Percentiles rank a stretch among this genome's conserved stretches.
phyloP scores from a whole-genome alignment of 306 rosid species.

The Hippophae tibetana region DNA sequence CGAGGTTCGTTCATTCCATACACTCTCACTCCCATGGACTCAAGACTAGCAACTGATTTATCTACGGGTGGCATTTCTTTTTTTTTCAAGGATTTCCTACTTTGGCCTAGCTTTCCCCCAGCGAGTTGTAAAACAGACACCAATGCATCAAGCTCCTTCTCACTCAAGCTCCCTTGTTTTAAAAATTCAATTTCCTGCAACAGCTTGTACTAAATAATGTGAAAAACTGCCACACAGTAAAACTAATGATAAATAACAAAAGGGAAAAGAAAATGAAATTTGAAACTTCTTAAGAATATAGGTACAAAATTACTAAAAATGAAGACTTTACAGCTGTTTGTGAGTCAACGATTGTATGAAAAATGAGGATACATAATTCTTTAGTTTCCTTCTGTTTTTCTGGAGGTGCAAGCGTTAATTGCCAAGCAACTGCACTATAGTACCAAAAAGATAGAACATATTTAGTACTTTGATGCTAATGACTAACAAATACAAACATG shows the following conservation, averaged over 20 bases:
- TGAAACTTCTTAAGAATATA: slow-evolving; percentile 6
- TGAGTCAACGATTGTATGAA: slow-evolving; percentile 50
- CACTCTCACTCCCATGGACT: slow-evolving; percentile 78
- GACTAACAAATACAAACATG: slow-evolving; percentile 1
- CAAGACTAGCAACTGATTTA: slow-evolving; percentile 58
- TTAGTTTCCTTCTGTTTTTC: slow-evolving; percentile 31
- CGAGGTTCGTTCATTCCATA: slow-evolving; percentile 55
- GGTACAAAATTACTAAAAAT: slow-evolving; percentile 6
- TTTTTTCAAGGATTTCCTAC: slow-evolving; percentile 23
- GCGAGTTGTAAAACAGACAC: slow-evolving; percentile 69
- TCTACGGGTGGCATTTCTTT: slow-evolving; percentile 47
- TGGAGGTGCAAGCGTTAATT: slow-evolving; percentile 50
- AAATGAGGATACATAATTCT: slow-evolving; percentile 54
- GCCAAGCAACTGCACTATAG: slow-evolving; percentile 76
- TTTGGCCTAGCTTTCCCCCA: slow-evolving; percentile 45
- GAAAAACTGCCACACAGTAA: slow-evolving; percentile 5
- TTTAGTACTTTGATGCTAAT: slow-evolving; percentile 11
- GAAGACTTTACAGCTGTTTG: slow-evolving; percentile 62
- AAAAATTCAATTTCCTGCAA: slow-evolving; percentile 85
- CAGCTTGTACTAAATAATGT: slow-evolving; percentile 14
- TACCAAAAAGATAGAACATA: slow-evolving; percentile 19
- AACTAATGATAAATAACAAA: slow-evolving; percentile 5
- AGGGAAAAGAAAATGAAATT: slow-evolving; percentile 13
- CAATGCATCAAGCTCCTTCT: slow-evolving; percentile 71
- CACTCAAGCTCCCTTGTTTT: slow-evolving; percentile 57